A percentile compares a stretch with the other conserved stretches of the same genome.
Evolutionary conservation across 2,329 filamentous ascomycete genomes (phyloP).

Genomic region (Talaromyces verruculosus): DNA sequence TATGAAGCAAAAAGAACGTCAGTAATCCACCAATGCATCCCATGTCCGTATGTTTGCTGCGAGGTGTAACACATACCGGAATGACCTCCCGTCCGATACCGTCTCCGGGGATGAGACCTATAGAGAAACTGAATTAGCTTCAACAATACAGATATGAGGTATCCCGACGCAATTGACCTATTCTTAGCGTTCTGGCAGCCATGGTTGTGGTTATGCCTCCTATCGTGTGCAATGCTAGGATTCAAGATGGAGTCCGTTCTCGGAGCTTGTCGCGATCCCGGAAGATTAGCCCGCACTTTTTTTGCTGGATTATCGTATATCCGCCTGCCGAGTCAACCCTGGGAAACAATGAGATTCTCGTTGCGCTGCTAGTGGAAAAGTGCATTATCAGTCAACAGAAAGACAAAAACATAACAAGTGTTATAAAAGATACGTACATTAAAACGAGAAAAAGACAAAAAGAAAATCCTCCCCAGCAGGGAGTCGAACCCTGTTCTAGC

Average conservation of each 20-base stretch:
- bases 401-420: background rate
- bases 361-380: background rate
- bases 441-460: background rate
- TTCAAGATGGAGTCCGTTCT: conserved; percentile 13
- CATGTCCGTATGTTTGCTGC: conserved; percentile 14
- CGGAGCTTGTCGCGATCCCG: conserved; percentile 15
- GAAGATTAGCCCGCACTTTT: conserved; percentile 15
- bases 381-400: background rate
- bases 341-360: background rate
- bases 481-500: conserved; percentile 13
- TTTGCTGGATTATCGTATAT: conserved; percentile 15
- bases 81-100: conserved; percentile 99
- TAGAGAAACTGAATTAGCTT: conserved; percentile 22
- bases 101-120: conserved; percentile 90
- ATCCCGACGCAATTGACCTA: conserved; percentile 54
- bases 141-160: conserved; percentile 13
- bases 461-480: conserved; percentile 8
- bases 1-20: conserved; percentile 16
- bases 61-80: conserved; percentile 54
- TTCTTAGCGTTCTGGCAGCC: conserved; percentile 66
- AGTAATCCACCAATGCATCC: background rate
- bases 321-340: background rate
- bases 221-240: conserved; percentile 32
- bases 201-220: conserved; percentile 37
- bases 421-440: background rate